Conservation (phyloP, 805 yeast genomes). For the Spathaspora hagerdaliae region DNA sequence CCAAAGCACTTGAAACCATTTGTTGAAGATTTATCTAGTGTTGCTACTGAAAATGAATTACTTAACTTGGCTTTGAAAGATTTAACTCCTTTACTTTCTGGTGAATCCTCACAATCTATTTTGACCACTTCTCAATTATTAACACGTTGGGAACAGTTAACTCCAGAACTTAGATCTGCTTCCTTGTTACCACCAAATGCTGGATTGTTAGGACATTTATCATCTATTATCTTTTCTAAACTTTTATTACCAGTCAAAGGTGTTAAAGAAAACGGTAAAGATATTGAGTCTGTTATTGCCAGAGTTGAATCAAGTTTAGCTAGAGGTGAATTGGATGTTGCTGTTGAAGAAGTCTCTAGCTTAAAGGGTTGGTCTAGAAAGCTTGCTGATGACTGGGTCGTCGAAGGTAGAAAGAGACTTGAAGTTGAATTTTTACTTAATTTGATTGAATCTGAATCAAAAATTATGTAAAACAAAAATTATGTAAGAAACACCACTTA, state of each 20-base stretch:
- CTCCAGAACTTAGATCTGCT: slow-evolving; percentile 84
- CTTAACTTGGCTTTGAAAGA: slow-evolving; percentile 28
- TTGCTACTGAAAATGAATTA: slow-evolving; percentile 30
- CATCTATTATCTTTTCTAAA: slow-evolving; percentile 73
- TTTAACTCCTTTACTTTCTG: slow-evolving; percentile 31
- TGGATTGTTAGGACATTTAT: slow-evolving; percentile 86
- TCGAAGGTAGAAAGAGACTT: slow-evolving; percentile 81
- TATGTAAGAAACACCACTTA: too few relatives aligned
- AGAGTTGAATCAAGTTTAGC: slow-evolving; percentile 74
- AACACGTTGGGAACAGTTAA: slow-evolving; percentile 73
- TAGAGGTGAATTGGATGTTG: slow-evolving; percentile 75
- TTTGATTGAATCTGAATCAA: slow-evolving; percentile 63
- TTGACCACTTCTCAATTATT: slow-evolving; percentile 74
- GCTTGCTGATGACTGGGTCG: slow-evolving; percentile 88
- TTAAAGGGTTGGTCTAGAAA: slow-evolving; percentile 92
- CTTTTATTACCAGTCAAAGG: slow-evolving; percentile 78
- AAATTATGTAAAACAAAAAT: slow-evolving; percentile 22
- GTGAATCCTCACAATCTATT: slow-evolving; percentile 48
- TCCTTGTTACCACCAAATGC: slow-evolving; percentile 92
- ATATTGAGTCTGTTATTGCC: slow-evolving; percentile 84
- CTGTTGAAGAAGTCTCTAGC: slow-evolving; percentile 87
- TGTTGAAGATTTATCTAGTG: slow-evolving; percentile 31
- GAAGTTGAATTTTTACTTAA: slow-evolving; percentile 81
- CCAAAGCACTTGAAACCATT: slow-evolving; percentile 30
- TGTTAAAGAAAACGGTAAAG: slow-evolving; percentile 66